Evolutionary conservation across 139 green algal genomes (phyloP).

Genomic region (Chlorella sp.): DNA sequence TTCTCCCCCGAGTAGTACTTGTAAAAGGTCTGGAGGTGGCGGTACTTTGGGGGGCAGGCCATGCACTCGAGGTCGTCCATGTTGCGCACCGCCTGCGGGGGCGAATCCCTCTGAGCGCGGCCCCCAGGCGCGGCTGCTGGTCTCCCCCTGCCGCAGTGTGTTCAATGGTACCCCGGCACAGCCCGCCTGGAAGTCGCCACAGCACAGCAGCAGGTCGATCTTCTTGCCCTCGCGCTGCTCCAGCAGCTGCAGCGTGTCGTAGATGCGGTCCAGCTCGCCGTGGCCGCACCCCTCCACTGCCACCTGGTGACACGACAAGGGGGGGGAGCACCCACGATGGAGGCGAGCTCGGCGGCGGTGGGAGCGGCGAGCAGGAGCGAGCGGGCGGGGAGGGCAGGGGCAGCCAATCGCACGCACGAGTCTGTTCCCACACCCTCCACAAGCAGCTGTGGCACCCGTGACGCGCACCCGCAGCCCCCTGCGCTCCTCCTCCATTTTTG

Average conservation of each 20-base stretch:
- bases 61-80: conserved; percentile 93
- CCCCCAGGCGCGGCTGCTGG: no score
- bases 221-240: conserved; percentile 66
- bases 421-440: no score
- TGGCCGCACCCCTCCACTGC: conserved; percentile 91
- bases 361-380: no score
- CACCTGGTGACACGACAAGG: conserved; percentile 55
- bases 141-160: no score
- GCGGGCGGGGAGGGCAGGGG: not conserved
- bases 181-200: conserved; percentile 95
- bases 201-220: conserved; percentile 96
- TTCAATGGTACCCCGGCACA: no score
- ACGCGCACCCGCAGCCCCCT: no score
- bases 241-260: conserved; percentile 73
- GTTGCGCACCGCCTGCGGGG: conserved; percentile 94
- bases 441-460: no score
- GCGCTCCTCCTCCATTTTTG: no score
- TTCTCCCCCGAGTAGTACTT: conserved; percentile 92
- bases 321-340: conserved; percentile 8
- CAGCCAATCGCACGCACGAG: no score
- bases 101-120: no score
- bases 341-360: no score
- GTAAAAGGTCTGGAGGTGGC: conserved; percentile 88
- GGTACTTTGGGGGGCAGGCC: conserved; percentile 93
- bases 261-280: conserved; percentile 95